Evolutionary conservation across 2,329 filamentous ascomycete genomes (phyloP), one percentile per base, ranked within the genome.

Genomic region (Penicillium vulpinum): DNA sequence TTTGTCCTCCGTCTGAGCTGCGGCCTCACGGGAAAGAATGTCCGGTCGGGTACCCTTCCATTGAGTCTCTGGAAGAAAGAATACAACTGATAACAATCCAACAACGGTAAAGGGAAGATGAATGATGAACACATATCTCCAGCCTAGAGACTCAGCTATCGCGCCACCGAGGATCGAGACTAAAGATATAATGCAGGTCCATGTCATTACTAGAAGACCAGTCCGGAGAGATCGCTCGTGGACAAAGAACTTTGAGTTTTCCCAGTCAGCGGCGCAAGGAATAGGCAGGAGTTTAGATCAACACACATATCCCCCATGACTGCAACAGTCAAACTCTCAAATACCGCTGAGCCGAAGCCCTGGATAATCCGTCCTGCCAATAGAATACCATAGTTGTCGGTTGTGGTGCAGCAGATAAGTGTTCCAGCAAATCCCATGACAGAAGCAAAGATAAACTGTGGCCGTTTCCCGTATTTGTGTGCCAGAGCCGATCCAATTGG

Each of bases 41-140:
- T 36, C 16, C 16, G 4, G 7, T 36, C 35, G 35, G 7, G 35
- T 8, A n/a, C 35, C 35, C 35, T 36, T 15, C 3, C 5, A 36
- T 16, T 36, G 35, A 7, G 35, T 36, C 35, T 36, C 35, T 47
- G 45, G 45, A 21, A 47, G 28, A 22, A 47, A 24, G 10, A 47
- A 29, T 4, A 47, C 8, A 35, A 35, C 18, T 13, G 45, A 31
- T 11, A 47, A 13, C 28, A 35, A 47, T 6, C 28, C 45, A 47
- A 47, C 13, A 35, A 47, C 29, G 15, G 45, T 47, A 35, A 47
- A 47, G 21, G 45, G 45, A 16, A 47, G 45, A 47, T 47, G 29
- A n/a, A 47, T 29, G 45, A 47, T 47, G 45, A 47, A 47, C 45
- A 47, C 29, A 47, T 47, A 47, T 35, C 45, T 47, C 45, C 45